Evolutionary conservation across 1,284 basidiomycete genomes (phyloP), one percentile per base, ranked within the genome.

Genomic region (Naganishia sp.): DNA sequence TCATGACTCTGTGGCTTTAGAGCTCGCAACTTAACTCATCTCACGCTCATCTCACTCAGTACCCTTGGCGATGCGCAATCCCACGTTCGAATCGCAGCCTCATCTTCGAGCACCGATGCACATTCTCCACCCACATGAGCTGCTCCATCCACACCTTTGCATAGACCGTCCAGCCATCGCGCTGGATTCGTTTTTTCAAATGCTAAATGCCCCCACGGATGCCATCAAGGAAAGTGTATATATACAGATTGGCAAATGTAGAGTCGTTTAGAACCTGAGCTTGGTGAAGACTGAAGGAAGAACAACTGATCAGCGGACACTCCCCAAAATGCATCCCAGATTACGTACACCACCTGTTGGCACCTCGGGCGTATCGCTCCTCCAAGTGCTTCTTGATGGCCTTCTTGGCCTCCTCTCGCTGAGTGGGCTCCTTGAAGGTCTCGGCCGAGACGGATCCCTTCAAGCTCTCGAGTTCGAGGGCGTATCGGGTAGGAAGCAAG

Each of bases 401-500:
- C 86, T 97, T 97, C 85, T 95, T 96, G 68, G 92, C 86, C 74
- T 94, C 88, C 82, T 92, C 90, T 74, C 93, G 87, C 80, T 93
- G 90, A 75, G 92, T 85, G 55, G 90, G 89, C 85, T 97, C 92
- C 84, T 94, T 94, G 88, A 96, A 95, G 69, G 93, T 94, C 70
- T 96, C 93, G 65, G 84, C 78, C 46, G 85, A 82, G 68, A 94
- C 88, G 63, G 86, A 82, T 69, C 90, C 90, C 85, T 96, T 97
- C 76, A 97, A 83, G 66, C 87, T 86, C 81, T 97, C 94, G 75
- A 97, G 84, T 81, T 97, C 94, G 75, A 97, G 86, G 70, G 90
- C 89, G 83, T 97, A 97, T 80, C 94, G 93, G 72, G 94, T 97
- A 64, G 94, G 94, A 88, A 96, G 94, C 70, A 97, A 85, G 83